phyloP scores from a whole-genome alignment of 192 early-diverging fungal species.

The Glomus cerebriforme region DNA sequence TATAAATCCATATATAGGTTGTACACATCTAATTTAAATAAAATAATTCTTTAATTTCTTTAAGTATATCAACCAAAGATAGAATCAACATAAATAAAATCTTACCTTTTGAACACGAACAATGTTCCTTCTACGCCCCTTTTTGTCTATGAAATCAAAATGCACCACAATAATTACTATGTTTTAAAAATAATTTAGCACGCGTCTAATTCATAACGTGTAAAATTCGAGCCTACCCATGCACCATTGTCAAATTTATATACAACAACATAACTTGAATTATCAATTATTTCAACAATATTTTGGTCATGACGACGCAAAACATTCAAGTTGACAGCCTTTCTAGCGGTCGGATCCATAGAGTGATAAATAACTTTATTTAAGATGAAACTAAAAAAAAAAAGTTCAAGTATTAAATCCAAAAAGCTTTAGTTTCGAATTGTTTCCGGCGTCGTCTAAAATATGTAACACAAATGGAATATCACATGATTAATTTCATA shows the following conservation, averaged over 20 bases:
- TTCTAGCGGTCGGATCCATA: slow-evolving; percentile 67
- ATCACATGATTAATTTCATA: neutral
- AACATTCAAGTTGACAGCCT: slow-evolving; percentile 79
- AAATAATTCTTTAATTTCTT: neutral
- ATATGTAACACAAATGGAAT: neutral
- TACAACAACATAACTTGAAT: slow-evolving; percentile 82
- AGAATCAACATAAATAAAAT: neutral
- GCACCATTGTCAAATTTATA: slow-evolving; percentile 82
- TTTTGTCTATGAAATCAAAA: slow-evolving; percentile 63
- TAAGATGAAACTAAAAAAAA: neutral
- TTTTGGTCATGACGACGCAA: slow-evolving; percentile 78
- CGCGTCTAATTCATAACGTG: neutral
- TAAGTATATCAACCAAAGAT: neutral
- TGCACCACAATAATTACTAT: neutral
- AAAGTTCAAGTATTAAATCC: neutral
- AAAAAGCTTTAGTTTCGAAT: neutral
- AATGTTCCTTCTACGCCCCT: slow-evolving; percentile 89
- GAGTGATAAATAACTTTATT: neutral
- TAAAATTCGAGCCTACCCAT: slow-evolving; percentile 68
- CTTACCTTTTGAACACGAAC: slow-evolving; percentile 80
- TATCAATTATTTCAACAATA: slow-evolving; percentile 81
- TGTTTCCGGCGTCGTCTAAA: too few relatives aligned
- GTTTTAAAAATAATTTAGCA: neutral
- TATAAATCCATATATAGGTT: slow-evolving; percentile 75
- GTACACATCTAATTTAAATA: slow-evolving; percentile 40